phyloP scores from a whole-genome alignment of 1,284 basidiomycete genomes.

The Pseudozyma thailandica region DNA sequence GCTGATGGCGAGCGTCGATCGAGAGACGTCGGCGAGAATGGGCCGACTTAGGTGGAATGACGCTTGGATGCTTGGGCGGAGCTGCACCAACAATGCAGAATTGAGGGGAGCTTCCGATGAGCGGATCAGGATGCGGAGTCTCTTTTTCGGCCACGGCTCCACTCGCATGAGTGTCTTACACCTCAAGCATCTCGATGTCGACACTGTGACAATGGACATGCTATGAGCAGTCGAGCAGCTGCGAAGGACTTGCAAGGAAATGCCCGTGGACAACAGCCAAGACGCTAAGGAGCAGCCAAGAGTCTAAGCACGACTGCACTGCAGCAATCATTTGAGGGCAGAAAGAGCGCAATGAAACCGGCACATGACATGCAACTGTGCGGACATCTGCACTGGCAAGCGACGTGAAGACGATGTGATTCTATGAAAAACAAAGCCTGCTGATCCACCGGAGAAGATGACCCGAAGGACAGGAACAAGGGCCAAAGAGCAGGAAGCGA shows the following conservation, averaged over 20 bases:
- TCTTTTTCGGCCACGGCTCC: neutral
- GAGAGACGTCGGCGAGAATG: neutral
- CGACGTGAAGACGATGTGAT: no score
- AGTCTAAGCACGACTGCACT: no score
- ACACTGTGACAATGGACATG: constrained; percentile 3
- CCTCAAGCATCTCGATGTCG: neutral
- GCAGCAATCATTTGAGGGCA: neutral
- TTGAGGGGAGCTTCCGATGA: constrained; percentile 3
- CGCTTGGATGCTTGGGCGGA: constrained; percentile 17
- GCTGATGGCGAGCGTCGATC: constrained; percentile 4
- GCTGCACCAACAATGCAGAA: neutral
- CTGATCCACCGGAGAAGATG: neutral
- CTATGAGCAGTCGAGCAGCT: constrained; percentile 2
- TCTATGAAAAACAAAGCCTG: neutral
- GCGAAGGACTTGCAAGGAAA: constrained; percentile 7
- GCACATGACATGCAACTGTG: neutral
- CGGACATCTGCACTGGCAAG: no score
- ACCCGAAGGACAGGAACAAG: constrained; percentile 5
- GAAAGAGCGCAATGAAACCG: constrained; percentile 2
- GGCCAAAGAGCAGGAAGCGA: neutral
- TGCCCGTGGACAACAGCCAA: no score
- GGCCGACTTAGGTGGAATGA: constrained; percentile 19
- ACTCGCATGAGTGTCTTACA: neutral
- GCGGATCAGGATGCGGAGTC: constrained; percentile 18
- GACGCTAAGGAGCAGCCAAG: no score